Base-by-base conservation (phyloP, 306 rosid genomes). In the Trichosanthes cucumerina region DNA sequence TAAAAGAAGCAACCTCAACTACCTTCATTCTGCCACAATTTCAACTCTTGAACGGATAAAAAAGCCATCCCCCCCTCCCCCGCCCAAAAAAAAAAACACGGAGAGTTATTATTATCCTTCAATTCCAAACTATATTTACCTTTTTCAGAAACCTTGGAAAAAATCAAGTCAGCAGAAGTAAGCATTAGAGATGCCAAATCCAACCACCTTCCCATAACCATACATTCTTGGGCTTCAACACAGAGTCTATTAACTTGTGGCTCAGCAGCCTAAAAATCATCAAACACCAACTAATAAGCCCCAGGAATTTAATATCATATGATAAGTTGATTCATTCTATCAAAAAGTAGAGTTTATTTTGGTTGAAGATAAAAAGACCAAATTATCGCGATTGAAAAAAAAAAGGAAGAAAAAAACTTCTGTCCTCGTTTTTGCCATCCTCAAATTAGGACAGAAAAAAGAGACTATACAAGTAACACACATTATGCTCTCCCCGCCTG, bases 91-190 rank as follows among this genome's bases (percentile, higher is more conserved):
- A 4, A 52, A 53, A 53, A 16, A 1, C 24, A 33, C n/a, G 14
- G 5, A 41, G 75, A 41, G 47, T 69, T 50, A 69, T 11, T 69
- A 33, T 13, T 7, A 43, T 26, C 13, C 34, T 50, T 19, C 62
- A 50, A 18, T 9, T 49, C 19, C 60, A 50, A 73, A 49, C 78
- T 15, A 73, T 10, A 73, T 33, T 76, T 83, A 96, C 99, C 99
- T 96, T 92, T 96, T 47, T 96, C 99, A 13, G 97, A 82, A 78
- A 92, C 91, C 91, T 96, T 92, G 7, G 99, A 86, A 81, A 92
- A 89, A 78, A 96, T 82, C 83, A 96, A 86, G 79, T 92, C 98
- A 60, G 97, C 97, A 75, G 98, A 91, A 38, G 96, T 86, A 60
- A 92, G 92, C 97, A 91, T 92, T 74, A 92, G 85, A 1, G 92